phyloP scores from a whole-genome alignment of 2,329 filamentous ascomycete genomes.

The Teratosphaeriaceae sp. region DNA sequence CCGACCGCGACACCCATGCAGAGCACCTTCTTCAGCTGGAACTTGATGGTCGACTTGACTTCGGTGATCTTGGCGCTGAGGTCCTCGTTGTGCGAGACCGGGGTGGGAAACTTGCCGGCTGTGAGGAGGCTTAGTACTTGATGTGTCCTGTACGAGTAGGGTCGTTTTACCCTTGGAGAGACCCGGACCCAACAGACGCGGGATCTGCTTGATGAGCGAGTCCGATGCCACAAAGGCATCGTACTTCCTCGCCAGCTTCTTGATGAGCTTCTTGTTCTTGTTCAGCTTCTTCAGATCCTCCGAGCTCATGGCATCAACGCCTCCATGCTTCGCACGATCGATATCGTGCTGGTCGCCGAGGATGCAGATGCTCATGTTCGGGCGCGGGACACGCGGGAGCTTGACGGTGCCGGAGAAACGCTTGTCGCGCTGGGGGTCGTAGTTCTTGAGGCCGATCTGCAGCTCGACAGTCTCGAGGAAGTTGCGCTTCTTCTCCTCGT shows the following conservation, averaged over 20 bases:
- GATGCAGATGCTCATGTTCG: constrained; percentile 85
- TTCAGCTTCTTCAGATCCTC: constrained; percentile 99
- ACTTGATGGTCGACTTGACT: constrained; percentile 99
- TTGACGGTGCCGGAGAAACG: constrained; percentile 99
- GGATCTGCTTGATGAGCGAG: constrained; percentile 98
- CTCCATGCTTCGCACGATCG: constrained; percentile 98
- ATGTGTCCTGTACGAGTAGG: not conserved
- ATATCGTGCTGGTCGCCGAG: constrained; percentile 96
- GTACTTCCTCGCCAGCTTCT: constrained; percentile 99
- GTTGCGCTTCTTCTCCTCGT: constrained; percentile 37
- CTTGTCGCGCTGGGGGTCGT: constrained; percentile 99
- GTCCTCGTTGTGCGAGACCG: constrained; percentile 94
- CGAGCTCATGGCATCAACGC: constrained; percentile 94
- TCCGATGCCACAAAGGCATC: constrained; percentile 98
- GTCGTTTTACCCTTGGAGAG: constrained; percentile 78
- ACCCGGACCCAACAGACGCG: constrained; percentile 97
- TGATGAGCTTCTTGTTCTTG: constrained; percentile 99
- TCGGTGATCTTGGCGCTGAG: constrained; percentile 93
- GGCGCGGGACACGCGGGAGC: constrained; percentile 85
- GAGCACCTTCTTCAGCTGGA: constrained; percentile 99
- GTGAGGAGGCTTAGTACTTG: constrained; percentile 27
- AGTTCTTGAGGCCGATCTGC: constrained; percentile 91
- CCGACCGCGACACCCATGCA: constrained; percentile 99
- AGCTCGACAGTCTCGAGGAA: constrained; percentile 59
- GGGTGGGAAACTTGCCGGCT: constrained; percentile 99